Evolutionary conservation across 768 basidiomycete genomes (phyloP), one percentile per base, ranked within the genome.

Genomic region (Russula compacta): DNA sequence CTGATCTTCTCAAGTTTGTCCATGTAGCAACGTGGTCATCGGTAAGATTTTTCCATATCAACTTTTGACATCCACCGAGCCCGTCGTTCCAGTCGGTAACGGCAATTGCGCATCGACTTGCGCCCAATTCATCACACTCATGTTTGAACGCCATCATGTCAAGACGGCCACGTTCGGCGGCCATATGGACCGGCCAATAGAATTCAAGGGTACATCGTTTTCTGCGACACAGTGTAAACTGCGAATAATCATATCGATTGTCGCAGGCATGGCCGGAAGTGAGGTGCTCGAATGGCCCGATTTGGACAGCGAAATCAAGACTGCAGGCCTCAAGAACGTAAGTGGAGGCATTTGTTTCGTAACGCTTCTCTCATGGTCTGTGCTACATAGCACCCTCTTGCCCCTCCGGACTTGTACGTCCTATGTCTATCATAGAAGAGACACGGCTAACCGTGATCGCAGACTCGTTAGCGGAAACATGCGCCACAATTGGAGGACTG

Each of bases 111-210:
- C 80, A 14, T 82, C 80, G 5, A 82, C 83, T 1, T 83, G 83
- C 57, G 77, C 82, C 0, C 76, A 81, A 73, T 83, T 83, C 66
- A 77, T 74, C 42, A 82, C 81, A 0, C 56, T 81, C 49, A 82
- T 84, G 81, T 71, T 73, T 38, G 82, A 84, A 65, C 68, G 71
- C 8, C 79, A 81, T 63, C 63, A 71, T 2, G 78, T 75, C 7
- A 79, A 76, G 66, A 78, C 78, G 21, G 80, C 75, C 12, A 68
- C 80, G 10, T 82, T 83, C 53, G 81, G 82, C 10, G 80, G 81
- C 12, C 78, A 79, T 66, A 77, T 78, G 10, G 73, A 74, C 5
- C 73, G 75, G 62, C 54, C 68, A 33, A 70, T 82, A 43, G 69
- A 83, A 65, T 83, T 73, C 67, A 81, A 81, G 67, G 81, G 77